phyloP scores from a whole-genome alignment of 306 rosid genomes.

The Notholithocarpus densiflorus region DNA sequence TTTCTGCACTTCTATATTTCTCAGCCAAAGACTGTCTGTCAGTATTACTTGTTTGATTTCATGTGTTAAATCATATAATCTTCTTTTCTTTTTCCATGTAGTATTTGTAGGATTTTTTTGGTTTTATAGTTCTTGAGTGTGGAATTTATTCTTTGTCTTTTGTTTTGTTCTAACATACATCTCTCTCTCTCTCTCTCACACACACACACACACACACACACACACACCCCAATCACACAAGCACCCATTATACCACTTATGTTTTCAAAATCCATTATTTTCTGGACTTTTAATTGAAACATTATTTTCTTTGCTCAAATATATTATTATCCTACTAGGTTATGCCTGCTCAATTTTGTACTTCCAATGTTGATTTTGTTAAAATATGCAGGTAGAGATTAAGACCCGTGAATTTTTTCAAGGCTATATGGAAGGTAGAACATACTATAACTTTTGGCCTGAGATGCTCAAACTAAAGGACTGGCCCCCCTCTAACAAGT shows the following conservation, averaged over 20 bases:
- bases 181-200: neutral
- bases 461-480: slow-evolving; percentile 94
- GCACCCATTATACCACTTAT: too few species aligned
- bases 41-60: neutral
- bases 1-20: slow-evolving; percentile 8
- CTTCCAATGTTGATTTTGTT: slow-evolving; percentile 15
- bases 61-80: too few species aligned
- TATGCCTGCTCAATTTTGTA: neutral
- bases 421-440: slow-evolving; percentile 77
- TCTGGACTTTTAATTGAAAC: neutral
- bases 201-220: neutral
- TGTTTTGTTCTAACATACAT: neutral
- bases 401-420: slow-evolving; percentile 56
- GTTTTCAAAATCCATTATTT: neutral
- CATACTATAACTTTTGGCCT: slow-evolving; percentile 69
- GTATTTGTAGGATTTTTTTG: too few species aligned
- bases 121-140: too few species aligned
- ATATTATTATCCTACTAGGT: slow-evolving; percentile 5
- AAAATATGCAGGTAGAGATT: slow-evolving; percentile 67
- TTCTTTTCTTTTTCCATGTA: too few species aligned
- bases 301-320: slow-evolving; percentile 7
- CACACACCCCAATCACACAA: neutral
- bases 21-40: neutral
- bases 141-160: neutral
- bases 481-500: slow-evolving; percentile 91